Evolutionary conservation across 768 basidiomycete species (phyloP), one percentile per base, ranked within the genome.

Genomic region (Psilocybe cubensis): DNA sequence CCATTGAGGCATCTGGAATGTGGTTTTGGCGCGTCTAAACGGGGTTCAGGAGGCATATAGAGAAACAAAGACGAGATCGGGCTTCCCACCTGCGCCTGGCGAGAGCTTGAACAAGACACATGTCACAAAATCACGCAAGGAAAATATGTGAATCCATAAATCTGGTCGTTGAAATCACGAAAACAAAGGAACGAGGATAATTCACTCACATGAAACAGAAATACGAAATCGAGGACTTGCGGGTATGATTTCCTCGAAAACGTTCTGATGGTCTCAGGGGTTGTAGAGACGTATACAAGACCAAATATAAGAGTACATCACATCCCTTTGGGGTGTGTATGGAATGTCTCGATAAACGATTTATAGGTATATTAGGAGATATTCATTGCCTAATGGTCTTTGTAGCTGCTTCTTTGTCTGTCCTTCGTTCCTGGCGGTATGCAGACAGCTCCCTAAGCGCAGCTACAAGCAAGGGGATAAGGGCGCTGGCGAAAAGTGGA

Each of bases 401-500:
- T 48, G 41, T 38, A 14, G 35, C 8, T 14, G 40, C 43, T 38
- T n/a, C n/a, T n/a, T 25, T 35, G n/a, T 29, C 46, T 20, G 45
- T 18, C 47, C 64, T 71, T 31, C 69, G 67, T 54, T 79, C 70
- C 55, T 66, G 69, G 54, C 76, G 76, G 89, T 90, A 93, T 0
- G 81, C 83, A 38, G 77, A 66, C n/a, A 91, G 50, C 70, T 96
- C 95, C 68, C 86, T 82, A 21, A 92, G 60, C 10, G 89, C 78
- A 1, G 91, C 86, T 2, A 91, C 86, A 9, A 94, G 57, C 52
- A 98, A 71, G 4, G 96, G 95, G 25, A 96, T 88, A 2, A 91
- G 79, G 6, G 94, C 83, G 46, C 94, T 95, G 2, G 93, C 96
- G 70, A 99, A 98, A 29, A 99, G 73, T 0, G 97, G 96, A 0